Evolutionary conservation across 2,329 filamentous ascomycete species (phyloP), one percentile per base, ranked within the genome.

Genomic region (Talaromyces sp.): DNA sequence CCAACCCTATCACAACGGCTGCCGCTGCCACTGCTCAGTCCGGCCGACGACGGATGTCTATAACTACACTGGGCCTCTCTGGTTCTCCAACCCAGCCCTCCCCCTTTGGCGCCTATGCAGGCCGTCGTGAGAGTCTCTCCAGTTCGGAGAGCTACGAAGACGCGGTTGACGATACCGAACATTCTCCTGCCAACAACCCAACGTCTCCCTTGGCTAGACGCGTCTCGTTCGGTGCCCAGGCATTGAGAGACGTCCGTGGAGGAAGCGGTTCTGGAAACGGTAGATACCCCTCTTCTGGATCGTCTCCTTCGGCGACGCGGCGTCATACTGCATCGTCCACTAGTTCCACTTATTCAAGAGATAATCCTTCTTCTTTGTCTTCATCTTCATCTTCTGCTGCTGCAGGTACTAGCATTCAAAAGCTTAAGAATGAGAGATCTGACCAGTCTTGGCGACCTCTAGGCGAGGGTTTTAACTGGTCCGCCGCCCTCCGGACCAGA

Each of bases 391-490:
- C 77, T 77, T 77, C 75, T 78, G 75, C 68, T 68, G 70, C 69
- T 74, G 73, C 77, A 78, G 77, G 74, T 78, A 76, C 71, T 70
- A 68, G 69, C 67, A 73, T 73, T 69, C 70, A 68, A 67, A 69
- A 71, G 70, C 67, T 72, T 68, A 69, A 74, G 70, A 76, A 76
- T 70, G 73, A 76, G 70, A 77, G 68, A 73, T 79, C 78, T 79
- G 78, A 80, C 76, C 61, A 69, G 67, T 81, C 80, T 74, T 75
- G 76, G 71, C 76, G 74, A 72, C 70, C 68, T 69, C 81, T 87
- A 93, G 90, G 92, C 85, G 92, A 95, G 85, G 92, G 91, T 78
- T 97, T 96, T 86, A 96, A 96, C 81, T 97, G 94, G 90, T 92
- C 92, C 76, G 94, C 97, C 83, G 93, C 96, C 83, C 88, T 97